These are phyloP conservation scores for Blastosporella zonata DNA, from an alignment of 1,284 basidiomycete genomes.

Conservation along the genomic window DNA sequence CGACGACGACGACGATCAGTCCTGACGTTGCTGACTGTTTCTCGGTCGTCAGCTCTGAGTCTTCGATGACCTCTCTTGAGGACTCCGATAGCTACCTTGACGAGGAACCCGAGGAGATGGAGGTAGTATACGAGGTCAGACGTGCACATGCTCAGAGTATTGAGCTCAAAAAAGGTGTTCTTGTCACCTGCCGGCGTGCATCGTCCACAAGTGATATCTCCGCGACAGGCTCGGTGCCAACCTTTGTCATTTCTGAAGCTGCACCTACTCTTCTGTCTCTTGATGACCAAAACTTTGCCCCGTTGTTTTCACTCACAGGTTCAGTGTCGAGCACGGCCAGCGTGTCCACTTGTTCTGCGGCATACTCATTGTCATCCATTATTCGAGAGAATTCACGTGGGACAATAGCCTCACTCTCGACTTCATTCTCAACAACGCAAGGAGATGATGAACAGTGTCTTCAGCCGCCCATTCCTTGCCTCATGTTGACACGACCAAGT, in stretches of 20 bases:
- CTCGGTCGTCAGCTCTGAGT: conserved; percentile 19
- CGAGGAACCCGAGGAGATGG: conserved; percentile 25
- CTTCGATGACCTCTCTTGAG: conserved; percentile 28
- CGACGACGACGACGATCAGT: conserved; percentile 17
- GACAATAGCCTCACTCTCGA: conserved; percentile 16
- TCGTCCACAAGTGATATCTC: conserved; percentile 8
- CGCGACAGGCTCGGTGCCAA: conserved; percentile 13
- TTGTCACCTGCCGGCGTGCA: conserved; percentile 30
- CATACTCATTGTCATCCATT: conserved; percentile 18
- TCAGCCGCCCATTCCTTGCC: conserved; percentile 24
- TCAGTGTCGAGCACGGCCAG: conserved; percentile 7
- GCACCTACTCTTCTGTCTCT: conserved; percentile 5
- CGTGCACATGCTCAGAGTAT: conserved; percentile 45
- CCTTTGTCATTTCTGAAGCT: conserved; percentile 23
- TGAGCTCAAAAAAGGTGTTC: conserved; percentile 43
- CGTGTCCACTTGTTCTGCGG: conserved; percentile 3
- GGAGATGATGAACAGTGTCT: conserved; percentile 17
- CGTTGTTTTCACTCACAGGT: conserved; percentile 14
- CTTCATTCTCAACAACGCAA: conserved; percentile 15
- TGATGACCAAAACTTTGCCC: conserved; percentile 8
- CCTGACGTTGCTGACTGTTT: conserved; percentile 17
- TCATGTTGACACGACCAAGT: conserved; percentile 36
- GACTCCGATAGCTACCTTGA: conserved; percentile 24
- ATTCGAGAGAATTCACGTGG: conserved; percentile 17
- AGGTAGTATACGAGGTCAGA: conserved; percentile 37